Conservation (phyloP, 208 protist genomes). For the Trypanosoma congolense region DNA sequence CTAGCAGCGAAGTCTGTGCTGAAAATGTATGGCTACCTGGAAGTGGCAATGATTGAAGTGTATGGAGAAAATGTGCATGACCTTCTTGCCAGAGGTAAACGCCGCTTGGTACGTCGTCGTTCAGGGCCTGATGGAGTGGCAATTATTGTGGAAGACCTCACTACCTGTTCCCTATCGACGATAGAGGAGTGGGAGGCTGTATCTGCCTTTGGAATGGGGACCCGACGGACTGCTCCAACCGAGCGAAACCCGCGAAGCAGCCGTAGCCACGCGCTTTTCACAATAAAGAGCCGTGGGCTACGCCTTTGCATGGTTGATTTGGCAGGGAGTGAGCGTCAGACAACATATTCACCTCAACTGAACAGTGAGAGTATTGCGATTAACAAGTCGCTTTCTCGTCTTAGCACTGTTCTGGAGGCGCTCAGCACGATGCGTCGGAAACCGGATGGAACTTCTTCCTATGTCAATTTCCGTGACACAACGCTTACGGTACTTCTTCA, state of each 20-base stretch:
- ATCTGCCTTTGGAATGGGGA: slow-evolving; percentile 66
- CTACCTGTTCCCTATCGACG: slow-evolving; percentile 51
- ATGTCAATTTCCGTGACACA: slow-evolving; percentile 86
- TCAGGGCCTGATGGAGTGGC: slow-evolving; percentile 23
- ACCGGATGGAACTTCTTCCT: slow-evolving; percentile 40
- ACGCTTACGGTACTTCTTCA: slow-evolving; percentile 85
- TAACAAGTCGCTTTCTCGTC: slow-evolving; percentile 84
- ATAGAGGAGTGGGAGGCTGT: slow-evolving; percentile 68
- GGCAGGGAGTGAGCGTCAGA: slow-evolving; percentile 85
- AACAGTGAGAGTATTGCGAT: slow-evolving; percentile 88
- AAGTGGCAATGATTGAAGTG: slow-evolving; percentile 84
- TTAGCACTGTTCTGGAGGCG: slow-evolving; percentile 85
- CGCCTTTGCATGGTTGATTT: slow-evolving; percentile 85
- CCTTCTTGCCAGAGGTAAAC: slow-evolving; percentile 57
- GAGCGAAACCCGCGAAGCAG: slow-evolving; percentile 88
- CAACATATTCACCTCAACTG: slow-evolving; percentile 71
- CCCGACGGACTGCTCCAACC: slow-evolving; percentile 78
- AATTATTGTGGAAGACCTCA: slow-evolving; percentile 73
- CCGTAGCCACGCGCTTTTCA: slow-evolving; percentile 91
- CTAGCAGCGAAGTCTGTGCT: slow-evolving; percentile 68
- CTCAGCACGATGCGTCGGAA: slow-evolving; percentile 47
- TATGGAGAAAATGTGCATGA: slow-evolving; percentile 82
- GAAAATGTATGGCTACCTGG: slow-evolving; percentile 60
- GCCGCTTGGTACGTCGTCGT: slow-evolving; percentile 48
- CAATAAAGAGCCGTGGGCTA: slow-evolving; percentile 70